Evolutionary conservation across 495 filamentous ascomycete species (phyloP).

Genomic region (Podospora sp.): DNA sequence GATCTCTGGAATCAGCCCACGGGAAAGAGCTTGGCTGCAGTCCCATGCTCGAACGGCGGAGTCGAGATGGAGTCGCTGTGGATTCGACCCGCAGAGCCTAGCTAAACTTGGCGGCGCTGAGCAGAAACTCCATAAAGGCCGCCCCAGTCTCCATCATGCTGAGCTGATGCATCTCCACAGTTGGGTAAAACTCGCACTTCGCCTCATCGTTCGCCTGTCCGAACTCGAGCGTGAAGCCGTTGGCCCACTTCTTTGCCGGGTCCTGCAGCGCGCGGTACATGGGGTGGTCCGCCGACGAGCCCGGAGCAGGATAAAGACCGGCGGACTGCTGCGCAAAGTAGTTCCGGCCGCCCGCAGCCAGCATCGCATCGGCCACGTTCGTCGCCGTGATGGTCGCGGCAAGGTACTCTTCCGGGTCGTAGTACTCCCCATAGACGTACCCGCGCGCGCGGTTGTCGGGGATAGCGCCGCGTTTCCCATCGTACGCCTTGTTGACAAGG

Average conservation of each 20-base stretch:
- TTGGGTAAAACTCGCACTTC: background rate
- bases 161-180: background rate
- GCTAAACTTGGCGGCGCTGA: conserved; percentile 5
- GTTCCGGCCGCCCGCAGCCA: conserved; percentile 28
- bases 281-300: conserved; percentile 28
- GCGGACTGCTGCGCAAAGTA: conserved; percentile 38
- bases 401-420: conserved; percentile 23
- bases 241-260: conserved; percentile 36
- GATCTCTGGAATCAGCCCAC: background rate
- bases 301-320: conserved; percentile 39
- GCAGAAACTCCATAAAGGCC: conserved; percentile 13
- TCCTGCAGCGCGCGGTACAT: background rate
- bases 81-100: background rate
- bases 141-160: conserved; percentile 7
- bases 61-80: background rate
- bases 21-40: background rate
- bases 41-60: background rate
- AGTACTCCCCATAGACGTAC: conserved; percentile 43
- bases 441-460: conserved; percentile 14
- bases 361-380: conserved; percentile 8
- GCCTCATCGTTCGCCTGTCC: conserved; percentile 33
- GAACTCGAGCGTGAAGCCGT: conserved; percentile 48
- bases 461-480: conserved; percentile 41
- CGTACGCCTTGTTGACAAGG: conserved; percentile 41
- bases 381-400: background rate